Evolutionary conservation across 768 basidiomycete genomes (phyloP).

Genomic region (Lanmaoa rubissima): DNA sequence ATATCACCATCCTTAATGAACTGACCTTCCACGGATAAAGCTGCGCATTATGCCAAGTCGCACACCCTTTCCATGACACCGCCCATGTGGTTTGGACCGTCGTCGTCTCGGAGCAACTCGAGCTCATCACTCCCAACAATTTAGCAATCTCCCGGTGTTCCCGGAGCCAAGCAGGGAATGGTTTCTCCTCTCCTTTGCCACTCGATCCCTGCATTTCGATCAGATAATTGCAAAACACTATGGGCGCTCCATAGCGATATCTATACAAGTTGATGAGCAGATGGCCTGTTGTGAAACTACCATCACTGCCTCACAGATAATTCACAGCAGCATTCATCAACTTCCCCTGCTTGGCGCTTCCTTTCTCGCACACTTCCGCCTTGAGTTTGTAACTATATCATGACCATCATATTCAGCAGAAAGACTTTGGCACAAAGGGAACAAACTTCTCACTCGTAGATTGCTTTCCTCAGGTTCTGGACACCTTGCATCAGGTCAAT

Average conservation of each 20-base stretch:
- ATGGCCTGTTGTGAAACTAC: slow-evolving; percentile 4
- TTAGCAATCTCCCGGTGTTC: slow-evolving; percentile 85
- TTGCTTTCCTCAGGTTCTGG: slow-evolving; percentile 92
- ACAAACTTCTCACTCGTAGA: slow-evolving; percentile 73
- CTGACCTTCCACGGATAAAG: slow-evolving; percentile 13
- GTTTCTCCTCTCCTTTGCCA: slow-evolving; percentile 37
- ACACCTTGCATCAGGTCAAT: slow-evolving; percentile 95
- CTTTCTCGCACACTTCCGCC: slow-evolving; percentile 77
- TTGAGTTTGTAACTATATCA: slow-evolving; percentile 82
- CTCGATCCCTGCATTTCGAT: slow-evolving; percentile 59
- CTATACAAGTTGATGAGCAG: slow-evolving; percentile 35
- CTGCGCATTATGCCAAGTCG: slow-evolving; percentile 31
- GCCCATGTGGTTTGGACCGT: slow-evolving; percentile 35
- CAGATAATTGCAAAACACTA: slow-evolving; percentile 93
- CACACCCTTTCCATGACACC: slow-evolving; percentile 31
- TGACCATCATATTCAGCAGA: slow-evolving; percentile 4
- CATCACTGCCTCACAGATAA: slow-evolving; percentile 61
- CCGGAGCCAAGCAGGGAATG: slow-evolving; percentile 81
- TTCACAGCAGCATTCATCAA: slow-evolving; percentile 78
- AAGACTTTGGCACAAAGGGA: neutral
- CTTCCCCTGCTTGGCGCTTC: slow-evolving; percentile 73
- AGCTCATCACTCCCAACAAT: slow-evolving; percentile 54
- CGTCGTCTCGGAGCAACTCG: slow-evolving; percentile 53
- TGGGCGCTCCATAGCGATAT: slow-evolving; percentile 86
- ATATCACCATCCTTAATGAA: neutral